Conservation (phyloP, 2,329 filamentous ascomycete genomes). For the Trichoderma asperellum region DNA sequence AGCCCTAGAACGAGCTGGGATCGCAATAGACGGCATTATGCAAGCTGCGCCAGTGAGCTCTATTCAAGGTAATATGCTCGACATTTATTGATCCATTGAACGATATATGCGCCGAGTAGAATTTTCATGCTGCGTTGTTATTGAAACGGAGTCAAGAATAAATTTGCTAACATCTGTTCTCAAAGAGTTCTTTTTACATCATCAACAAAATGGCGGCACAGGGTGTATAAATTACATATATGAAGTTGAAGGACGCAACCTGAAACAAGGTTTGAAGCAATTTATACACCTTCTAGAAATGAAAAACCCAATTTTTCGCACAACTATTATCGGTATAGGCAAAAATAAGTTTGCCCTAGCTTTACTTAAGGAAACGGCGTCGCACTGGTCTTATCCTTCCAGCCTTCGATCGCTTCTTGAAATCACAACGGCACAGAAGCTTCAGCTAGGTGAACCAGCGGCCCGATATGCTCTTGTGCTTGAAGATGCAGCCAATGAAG, state of each 20-base stretch:
- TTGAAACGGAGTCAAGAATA: neutral
- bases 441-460: neutral
- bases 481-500: neutral
- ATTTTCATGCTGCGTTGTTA: neutral
- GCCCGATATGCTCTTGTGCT: neutral
- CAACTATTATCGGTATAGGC: neutral
- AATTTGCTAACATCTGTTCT: neutral
- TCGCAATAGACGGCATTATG: neutral
- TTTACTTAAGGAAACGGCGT: neutral
- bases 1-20: neutral
- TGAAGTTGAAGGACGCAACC: neutral
- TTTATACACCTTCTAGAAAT: neutral
- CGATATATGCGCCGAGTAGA: neutral
- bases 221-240: neutral
- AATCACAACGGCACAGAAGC: neutral
- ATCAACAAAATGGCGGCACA: neutral
- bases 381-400: neutral
- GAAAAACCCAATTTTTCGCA: neutral
- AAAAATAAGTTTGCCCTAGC: neutral
- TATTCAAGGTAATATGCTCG: neutral
- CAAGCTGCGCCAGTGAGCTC: neutral
- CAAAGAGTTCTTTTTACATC: neutral
- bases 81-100: neutral
- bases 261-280: neutral
- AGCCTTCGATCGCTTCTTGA: neutral